These are phyloP conservation scores for Mycena epipterygia DNA, from an alignment of 768 basidiomycete genomes.

Conservation along the genomic window DNA sequence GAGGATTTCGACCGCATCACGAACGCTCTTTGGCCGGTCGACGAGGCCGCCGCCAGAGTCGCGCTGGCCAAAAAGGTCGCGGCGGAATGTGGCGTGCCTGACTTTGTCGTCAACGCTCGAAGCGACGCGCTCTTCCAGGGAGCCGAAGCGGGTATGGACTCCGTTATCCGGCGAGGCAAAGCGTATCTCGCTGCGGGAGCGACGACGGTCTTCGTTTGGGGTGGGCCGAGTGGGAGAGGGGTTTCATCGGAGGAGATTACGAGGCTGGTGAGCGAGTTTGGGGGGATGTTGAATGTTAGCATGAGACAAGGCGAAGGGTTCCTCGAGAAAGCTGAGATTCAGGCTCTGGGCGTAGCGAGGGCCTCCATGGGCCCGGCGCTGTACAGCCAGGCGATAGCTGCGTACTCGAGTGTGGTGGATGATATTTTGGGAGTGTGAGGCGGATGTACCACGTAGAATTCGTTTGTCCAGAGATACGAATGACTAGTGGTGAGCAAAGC, in stretches of 20 bases:
- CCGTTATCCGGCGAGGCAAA: constrained; percentile 23
- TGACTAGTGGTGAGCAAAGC: too few relatives aligned
- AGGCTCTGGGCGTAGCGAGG: constrained; percentile 21
- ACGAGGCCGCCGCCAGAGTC: constrained; percentile 1
- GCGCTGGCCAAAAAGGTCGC: constrained; percentile 8
- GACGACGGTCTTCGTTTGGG: constrained; percentile 36
- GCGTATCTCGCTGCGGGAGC: constrained; percentile 32
- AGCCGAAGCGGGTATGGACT: constrained; percentile 13
- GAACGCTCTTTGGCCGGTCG: constrained; percentile 10
- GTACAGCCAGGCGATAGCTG: constrained; percentile 14
- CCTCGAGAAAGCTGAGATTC: constrained; percentile 13
- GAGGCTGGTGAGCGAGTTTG: constrained; percentile 22
- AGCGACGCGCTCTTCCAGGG: constrained; percentile 18
- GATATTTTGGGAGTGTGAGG: not conserved
- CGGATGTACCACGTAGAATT: too few relatives aligned
- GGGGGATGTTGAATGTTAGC: constrained; percentile 28
- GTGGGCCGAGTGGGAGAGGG: constrained; percentile 6
- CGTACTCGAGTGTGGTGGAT: constrained; percentile 4
- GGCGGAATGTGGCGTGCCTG: constrained; percentile 9
- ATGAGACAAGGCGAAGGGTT: not conserved
- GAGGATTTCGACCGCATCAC: constrained; percentile 12
- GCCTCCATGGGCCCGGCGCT: constrained; percentile 21
- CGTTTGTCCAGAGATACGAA: too few relatives aligned
- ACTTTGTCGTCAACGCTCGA: constrained; percentile 22
- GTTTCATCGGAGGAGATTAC: constrained; percentile 13